phyloP scores from a whole-genome alignment of 2,329 filamentous ascomycete species.

The Fusarium acutatum region DNA sequence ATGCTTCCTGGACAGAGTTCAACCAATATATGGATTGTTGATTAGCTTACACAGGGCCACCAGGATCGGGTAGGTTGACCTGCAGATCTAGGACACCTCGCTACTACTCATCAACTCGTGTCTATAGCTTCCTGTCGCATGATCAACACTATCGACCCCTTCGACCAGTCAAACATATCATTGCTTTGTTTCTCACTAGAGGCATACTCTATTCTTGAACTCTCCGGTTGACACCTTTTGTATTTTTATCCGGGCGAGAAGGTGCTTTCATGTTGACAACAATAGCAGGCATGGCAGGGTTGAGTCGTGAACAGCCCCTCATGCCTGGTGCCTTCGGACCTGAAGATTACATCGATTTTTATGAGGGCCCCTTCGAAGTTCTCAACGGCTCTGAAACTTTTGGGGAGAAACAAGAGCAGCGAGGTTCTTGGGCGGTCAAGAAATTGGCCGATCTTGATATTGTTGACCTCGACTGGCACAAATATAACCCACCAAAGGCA shows the following conservation, averaged over 20 bases:
- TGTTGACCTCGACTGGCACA: conserved; percentile 53
- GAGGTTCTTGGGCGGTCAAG: conserved; percentile 33
- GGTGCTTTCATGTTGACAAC: neutral
- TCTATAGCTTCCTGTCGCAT: conserved; percentile 15
- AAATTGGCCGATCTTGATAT: conserved; percentile 39
- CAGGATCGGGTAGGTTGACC: neutral
- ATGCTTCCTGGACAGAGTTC: neutral
- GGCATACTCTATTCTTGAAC: neutral
- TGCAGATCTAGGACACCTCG: neutral
- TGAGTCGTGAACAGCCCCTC: conserved; percentile 25
- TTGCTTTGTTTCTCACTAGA: neutral
- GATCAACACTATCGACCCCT: conserved; percentile 3
- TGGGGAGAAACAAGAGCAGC: conserved; percentile 30
- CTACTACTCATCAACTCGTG: neutral
- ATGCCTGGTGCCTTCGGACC: conserved; percentile 45
- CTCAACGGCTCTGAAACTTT: conserved; percentile 38
- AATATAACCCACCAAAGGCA: conserved; percentile 56
- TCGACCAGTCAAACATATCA: neutral
- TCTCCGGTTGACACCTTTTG: neutral
- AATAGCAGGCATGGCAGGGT: conserved; percentile 5
- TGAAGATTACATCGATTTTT: conserved; percentile 44
- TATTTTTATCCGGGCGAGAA: neutral
- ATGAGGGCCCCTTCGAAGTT: conserved; percentile 42
- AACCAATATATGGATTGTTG: neutral
- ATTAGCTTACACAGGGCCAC: conserved; percentile 3